Conservation (phyloP, 2,329 filamentous ascomycete genomes). For the Cladosporium sp. region DNA sequence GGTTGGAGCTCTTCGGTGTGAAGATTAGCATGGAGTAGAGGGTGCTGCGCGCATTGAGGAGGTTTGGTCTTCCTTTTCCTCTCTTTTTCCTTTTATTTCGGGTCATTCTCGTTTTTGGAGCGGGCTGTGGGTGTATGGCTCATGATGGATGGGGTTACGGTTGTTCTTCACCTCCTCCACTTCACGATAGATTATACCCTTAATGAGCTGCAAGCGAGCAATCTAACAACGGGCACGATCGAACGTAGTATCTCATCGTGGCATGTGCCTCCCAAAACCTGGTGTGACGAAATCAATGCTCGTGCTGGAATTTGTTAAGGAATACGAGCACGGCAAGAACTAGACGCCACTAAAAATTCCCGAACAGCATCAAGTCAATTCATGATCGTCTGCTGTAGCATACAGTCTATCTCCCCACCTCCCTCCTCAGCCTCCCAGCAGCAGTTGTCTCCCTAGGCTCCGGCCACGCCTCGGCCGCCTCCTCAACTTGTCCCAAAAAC, state of each 20-base stretch:
- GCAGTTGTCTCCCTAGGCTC: conserved; percentile 59
- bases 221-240: too few species aligned
- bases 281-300: too few species aligned
- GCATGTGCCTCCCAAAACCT: too few species aligned
- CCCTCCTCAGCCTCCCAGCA: conserved; percentile 58
- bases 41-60: background rate
- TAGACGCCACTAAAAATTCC: too few species aligned
- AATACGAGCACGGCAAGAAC: too few species aligned
- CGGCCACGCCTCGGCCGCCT: conserved; percentile 82
- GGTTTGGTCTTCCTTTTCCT: too few species aligned
- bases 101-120: background rate
- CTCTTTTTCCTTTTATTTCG: background rate
- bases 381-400: too few species aligned
- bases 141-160: background rate
- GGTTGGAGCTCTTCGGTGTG: conserved; percentile 52
- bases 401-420: conserved; percentile 53
- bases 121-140: background rate
- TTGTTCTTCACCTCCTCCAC: background rate
- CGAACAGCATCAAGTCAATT: background rate
- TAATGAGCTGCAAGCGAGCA: background rate
- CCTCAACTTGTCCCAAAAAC: conserved; percentile 88
- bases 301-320: too few species aligned
- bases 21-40: conserved; percentile 16
- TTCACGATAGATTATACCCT: background rate
- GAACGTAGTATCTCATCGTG: too few species aligned